Conservation (phyloP, 1,284 basidiomycete species). For the Schizophyllum amplum region DNA sequence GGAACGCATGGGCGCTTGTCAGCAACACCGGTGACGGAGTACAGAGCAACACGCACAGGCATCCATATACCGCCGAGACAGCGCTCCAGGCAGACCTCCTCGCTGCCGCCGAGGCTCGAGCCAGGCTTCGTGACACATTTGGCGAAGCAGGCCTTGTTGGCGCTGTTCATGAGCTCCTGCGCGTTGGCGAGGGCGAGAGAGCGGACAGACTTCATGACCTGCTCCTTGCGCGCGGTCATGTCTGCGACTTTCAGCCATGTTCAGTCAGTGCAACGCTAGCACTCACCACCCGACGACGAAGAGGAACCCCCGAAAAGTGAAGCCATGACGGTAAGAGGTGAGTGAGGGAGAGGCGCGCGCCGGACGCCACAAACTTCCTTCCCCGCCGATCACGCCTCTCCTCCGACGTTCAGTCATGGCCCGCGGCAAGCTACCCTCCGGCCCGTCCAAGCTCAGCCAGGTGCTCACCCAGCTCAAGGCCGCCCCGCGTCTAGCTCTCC, state of each 20-base stretch:
- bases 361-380: neutral
- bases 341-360: neutral
- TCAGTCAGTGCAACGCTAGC: neutral
- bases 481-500: neutral
- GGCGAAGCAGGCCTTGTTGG: conserved; percentile 67
- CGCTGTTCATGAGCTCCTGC: conserved; percentile 77
- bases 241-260: conserved; percentile 27
- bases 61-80: conserved; percentile 82
- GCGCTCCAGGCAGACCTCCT: conserved; percentile 70
- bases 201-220: conserved; percentile 61
- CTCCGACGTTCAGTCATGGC: neutral
- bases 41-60: conserved; percentile 53
- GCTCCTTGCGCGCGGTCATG: conserved; percentile 54
- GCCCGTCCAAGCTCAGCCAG: neutral
- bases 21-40: neutral
- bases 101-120: conserved; percentile 57
- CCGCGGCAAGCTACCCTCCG: neutral
- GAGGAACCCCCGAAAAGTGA: neutral
- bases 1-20: neutral
- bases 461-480: neutral
- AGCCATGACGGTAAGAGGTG: neutral
- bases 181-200: conserved; percentile 65
- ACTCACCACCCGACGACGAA: neutral
- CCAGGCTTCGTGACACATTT: conserved; percentile 78
- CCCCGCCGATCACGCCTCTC: neutral